Base-by-base conservation (phyloP, 2,329 filamentous ascomycete species). In the Mollisia scopiformis region DNA sequence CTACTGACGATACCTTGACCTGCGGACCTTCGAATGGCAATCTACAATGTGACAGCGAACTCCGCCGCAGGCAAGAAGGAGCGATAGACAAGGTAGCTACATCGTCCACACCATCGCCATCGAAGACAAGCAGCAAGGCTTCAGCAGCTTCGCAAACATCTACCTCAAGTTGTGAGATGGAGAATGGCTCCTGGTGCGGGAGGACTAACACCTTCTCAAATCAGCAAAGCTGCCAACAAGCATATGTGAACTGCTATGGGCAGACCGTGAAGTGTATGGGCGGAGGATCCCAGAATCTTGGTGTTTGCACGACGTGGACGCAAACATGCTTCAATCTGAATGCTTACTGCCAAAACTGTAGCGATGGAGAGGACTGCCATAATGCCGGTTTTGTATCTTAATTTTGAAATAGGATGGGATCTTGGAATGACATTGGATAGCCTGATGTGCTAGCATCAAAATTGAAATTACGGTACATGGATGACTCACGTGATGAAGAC, bases 111-210 rank as follows among this genome's bases (percentile, higher is more conserved):
- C 28, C 39, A 56, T n/a, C 41, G 1, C 13, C 43, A 31, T 13
- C 16, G 2, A 25, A 37, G 33, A 25, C n/a, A 50, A 51, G 13
- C 21, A 46, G 14, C 41, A 21, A 43, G 23, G 21, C 39, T 6
- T 4, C 19, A 21, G 6, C 19, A 21, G 6, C 39, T 21, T 13
- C 59, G n/a, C n/a, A n/a, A 30, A 52, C 58, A 2, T 21, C 60
- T 14, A 55, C 43, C 13, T 14, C 58, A 3, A 30, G 46, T 16
- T 62, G 56, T 21, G 25, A 23, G 6, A 23, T 46, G 11, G 7
- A 41, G 23, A 54, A 52, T 28, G 55, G 55, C n/a, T 55, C 53
- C 7, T 62, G 50, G 55, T 62, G 51, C 19, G 59, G 59, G 31
- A 55, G 30, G n/a, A 49, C 59, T 28, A 43, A 35, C 21, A 2